Conservation (phyloP, 83 land plant genomes). For the Picea abies region DNA sequence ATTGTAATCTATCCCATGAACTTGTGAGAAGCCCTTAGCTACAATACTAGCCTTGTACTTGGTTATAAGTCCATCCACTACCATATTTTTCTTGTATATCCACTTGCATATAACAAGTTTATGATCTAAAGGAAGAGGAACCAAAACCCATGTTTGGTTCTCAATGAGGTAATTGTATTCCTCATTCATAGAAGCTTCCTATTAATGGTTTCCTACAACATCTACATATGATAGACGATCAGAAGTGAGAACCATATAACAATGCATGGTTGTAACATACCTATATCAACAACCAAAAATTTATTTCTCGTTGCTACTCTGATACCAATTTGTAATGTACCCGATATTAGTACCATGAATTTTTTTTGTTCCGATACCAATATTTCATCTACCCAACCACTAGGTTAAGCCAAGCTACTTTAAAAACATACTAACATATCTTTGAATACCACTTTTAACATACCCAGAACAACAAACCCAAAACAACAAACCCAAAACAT, state of each 20-base stretch:
- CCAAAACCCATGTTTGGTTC: not conserved
- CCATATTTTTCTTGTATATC: not conserved
- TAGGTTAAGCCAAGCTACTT: too few species aligned
- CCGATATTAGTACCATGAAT: too few species aligned
- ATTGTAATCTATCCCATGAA: not conserved
- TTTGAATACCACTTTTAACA: too few species aligned
- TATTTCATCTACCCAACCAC: too few species aligned
- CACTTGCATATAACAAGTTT: not conserved
- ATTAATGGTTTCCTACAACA: not conserved
- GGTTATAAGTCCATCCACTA: not conserved
- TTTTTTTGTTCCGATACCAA: too few species aligned
- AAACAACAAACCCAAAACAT: too few species aligned
- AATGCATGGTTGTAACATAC: too few species aligned
- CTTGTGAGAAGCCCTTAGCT: not conserved
- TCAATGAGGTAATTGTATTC: not conserved
- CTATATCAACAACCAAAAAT: too few species aligned
- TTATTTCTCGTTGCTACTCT: too few species aligned
- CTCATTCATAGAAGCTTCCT: not conserved
- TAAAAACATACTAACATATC: too few species aligned
- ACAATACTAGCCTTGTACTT: not conserved
- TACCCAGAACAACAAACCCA: too few species aligned
- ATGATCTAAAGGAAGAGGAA: not conserved
- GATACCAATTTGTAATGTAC: too few species aligned
- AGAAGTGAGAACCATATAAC: not conserved
- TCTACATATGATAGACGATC: not conserved